These are phyloP conservation scores for Amanita subjunquillea DNA, from an alignment of 768 basidiomycete species.

Conservation along the genomic window DNA sequence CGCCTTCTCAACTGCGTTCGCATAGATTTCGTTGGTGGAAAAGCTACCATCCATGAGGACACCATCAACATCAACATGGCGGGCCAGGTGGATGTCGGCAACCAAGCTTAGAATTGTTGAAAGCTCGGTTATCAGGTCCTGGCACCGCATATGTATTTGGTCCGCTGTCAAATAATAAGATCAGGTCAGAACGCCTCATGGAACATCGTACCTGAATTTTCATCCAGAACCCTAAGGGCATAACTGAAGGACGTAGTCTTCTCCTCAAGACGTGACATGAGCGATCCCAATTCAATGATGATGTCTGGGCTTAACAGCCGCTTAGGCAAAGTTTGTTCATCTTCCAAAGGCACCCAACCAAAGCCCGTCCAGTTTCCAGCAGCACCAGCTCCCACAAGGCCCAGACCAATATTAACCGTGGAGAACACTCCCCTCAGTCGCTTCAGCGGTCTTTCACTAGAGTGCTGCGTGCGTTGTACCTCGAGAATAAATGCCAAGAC, in stretches of 20 bases:
- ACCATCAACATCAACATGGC: slow-evolving; percentile 77
- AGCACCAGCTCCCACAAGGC: slow-evolving; percentile 71
- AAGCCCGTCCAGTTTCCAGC: slow-evolving; percentile 79
- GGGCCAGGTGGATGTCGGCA: slow-evolving; percentile 68
- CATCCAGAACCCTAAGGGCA: slow-evolving; percentile 20
- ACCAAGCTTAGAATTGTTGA: slow-evolving; percentile 48
- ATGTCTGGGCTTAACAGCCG: slow-evolving; percentile 40
- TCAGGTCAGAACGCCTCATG: neutral
- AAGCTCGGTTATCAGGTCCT: slow-evolving; percentile 43
- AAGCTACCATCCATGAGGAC: slow-evolving; percentile 39
- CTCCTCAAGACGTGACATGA: slow-evolving; percentile 40
- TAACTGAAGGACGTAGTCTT: slow-evolving; percentile 29
- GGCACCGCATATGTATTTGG: slow-evolving; percentile 32
- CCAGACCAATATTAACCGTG: slow-evolving; percentile 56
- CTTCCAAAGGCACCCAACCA: slow-evolving; percentile 60
- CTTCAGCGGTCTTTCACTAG: slow-evolving; percentile 29
- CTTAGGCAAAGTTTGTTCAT: slow-evolving; percentile 35
- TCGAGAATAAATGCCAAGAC: slow-evolving; percentile 59
- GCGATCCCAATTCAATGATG: slow-evolving; percentile 40
- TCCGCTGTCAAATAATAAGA: slow-evolving; percentile 19
- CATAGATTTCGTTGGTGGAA: slow-evolving; percentile 40
- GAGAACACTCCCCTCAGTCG: slow-evolving; percentile 54
- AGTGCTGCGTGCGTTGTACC: slow-evolving; percentile 48
- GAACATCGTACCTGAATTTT: slow-evolving; percentile 25
- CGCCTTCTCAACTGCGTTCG: slow-evolving; percentile 59